phyloP scores from a whole-genome alignment of 768 basidiomycete species.

The Auricularia sp. region DNA sequence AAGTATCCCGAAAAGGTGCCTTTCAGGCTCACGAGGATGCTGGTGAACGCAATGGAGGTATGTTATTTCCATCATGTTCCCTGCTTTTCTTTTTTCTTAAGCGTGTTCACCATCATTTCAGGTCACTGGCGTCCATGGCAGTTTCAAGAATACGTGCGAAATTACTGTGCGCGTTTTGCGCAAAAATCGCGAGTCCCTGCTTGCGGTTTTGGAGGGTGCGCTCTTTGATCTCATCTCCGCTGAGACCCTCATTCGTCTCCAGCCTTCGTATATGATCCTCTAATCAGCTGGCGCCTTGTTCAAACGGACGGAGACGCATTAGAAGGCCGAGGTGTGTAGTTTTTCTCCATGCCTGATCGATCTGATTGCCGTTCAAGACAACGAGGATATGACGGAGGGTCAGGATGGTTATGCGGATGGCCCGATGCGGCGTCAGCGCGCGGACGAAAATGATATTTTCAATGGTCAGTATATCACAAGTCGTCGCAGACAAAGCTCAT shows the following conservation, averaged over 20 bases:
- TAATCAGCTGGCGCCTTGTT: constrained; percentile 95
- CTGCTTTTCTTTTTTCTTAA: too few species aligned
- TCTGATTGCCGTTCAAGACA: constrained; percentile 19
- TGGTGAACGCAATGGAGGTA: constrained; percentile 99
- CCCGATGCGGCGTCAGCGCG: constrained; percentile 70
- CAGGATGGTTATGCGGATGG: constrained; percentile 67
- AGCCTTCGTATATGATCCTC: constrained; percentile 91
- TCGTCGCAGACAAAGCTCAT: constrained; percentile 4
- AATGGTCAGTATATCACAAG: constrained; percentile 45
- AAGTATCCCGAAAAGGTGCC: constrained; percentile 99
- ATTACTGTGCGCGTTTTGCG: constrained; percentile 96
- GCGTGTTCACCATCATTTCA: constrained; percentile 20
- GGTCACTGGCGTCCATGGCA: constrained; percentile 98
- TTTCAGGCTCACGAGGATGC: constrained; percentile 95
- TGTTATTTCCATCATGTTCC: constrained; percentile 12
- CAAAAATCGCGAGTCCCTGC: constrained; percentile 96
- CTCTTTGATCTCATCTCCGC: not conserved
- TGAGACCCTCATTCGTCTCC: not conserved
- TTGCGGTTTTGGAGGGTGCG: constrained; percentile 85
- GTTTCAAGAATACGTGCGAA: constrained; percentile 91
- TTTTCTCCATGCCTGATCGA: constrained; percentile 6
- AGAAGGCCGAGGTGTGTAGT: constrained; percentile 39
- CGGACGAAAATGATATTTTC: constrained; percentile 91
- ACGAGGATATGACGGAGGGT: constrained; percentile 41
- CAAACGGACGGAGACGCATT: constrained; percentile 69